Percentiles rank a stretch among this genome's conserved stretches.
Conservation (phyloP, 2,329 filamentous ascomycete genomes). For the Apiospora phragmitis region DNA sequence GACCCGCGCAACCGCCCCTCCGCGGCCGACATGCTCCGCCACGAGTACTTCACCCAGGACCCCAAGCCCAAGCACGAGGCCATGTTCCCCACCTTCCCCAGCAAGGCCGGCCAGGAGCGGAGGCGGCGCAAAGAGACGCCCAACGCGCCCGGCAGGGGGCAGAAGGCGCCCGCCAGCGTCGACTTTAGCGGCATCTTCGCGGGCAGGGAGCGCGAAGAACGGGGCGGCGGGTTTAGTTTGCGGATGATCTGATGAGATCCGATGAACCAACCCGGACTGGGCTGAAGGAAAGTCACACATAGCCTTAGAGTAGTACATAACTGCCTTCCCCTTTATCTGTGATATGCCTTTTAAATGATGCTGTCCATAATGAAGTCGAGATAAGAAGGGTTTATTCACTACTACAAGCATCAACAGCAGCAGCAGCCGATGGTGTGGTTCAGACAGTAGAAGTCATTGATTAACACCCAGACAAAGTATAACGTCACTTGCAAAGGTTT, state of each 20-base stretch:
- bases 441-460: not conserved
- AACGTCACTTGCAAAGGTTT: not conserved
- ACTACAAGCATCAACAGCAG: not conserved
- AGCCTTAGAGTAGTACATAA: not conserved
- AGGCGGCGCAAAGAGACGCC: slow-evolving; percentile 72
- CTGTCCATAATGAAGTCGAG: not conserved
- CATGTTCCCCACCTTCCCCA: slow-evolving; percentile 96
- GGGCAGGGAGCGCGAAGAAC: slow-evolving; percentile 63
- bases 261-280: not conserved
- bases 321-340: not conserved
- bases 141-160: slow-evolving; percentile 78
- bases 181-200: slow-evolving; percentile 75
- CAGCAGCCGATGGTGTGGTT: no score
- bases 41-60: slow-evolving; percentile 86
- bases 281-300: not conserved
- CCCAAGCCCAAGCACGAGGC: slow-evolving; percentile 86
- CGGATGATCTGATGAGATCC: slow-evolving; percentile 52
- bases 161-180: slow-evolving; percentile 57
- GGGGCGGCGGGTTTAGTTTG: slow-evolving; percentile 65
- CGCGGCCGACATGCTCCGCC: slow-evolving; percentile 72
- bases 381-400: not conserved
- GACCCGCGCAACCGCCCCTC: slow-evolving; percentile 72
- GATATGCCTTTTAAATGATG: not conserved
- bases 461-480: not conserved
- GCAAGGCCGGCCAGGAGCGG: slow-evolving; percentile 89